Base-by-base conservation (phyloP, 805 yeast genomes). In the Gaillardinia entomophila region DNA sequence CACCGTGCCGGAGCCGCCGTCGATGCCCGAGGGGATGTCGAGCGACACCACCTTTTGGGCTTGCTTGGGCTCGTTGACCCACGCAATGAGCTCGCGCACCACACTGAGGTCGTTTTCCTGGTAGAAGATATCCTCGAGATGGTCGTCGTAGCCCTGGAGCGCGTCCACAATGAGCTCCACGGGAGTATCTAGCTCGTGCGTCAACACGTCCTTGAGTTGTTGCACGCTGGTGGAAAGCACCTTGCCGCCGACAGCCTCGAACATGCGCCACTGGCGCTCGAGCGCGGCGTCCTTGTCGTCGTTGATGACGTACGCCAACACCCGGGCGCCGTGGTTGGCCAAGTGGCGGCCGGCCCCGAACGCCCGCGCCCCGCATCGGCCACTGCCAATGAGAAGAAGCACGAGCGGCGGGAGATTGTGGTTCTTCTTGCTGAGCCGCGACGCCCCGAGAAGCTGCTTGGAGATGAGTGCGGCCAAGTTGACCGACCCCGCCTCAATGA, bases 11-110 rank as follows among this genome's bases (percentile, higher is more conserved):
- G 94, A 75, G 4, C 92, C 85, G 6, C 88, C 80, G 48, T 85
- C 95, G 26, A 82, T 62, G 4, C 96, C 96, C 1, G 88, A 73
- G 4, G 95, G 89, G 17, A 84, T 73, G 49, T 87, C 95, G 17
- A 88, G 51, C 0, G 95, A 82, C 60, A 84, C 47, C 7, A 72
- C 60, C 24, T 71, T 68, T 4, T 69, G 55, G 32, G 50, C 51
- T 32, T 58, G 63, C 11, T 53, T 50, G 6, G 66, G 62, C 20
- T 52, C 53, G 43, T 84, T 83, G 36, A 81, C 73, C 95, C 96
- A 88, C 4, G 59, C 54, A 16, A 85, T 72, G 13, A 85, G 54
- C 22, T 63, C 57, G 18, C 53, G 49, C 7, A 73, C 65, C 15
- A 47, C 45, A 16, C 56, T 46, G 14, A 67, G 42, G 32, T 74